Evolutionary conservation across 805 yeast species (phyloP), one percentile per base, ranked within the genome.

Genomic region (Candida sphagnicola): DNA sequence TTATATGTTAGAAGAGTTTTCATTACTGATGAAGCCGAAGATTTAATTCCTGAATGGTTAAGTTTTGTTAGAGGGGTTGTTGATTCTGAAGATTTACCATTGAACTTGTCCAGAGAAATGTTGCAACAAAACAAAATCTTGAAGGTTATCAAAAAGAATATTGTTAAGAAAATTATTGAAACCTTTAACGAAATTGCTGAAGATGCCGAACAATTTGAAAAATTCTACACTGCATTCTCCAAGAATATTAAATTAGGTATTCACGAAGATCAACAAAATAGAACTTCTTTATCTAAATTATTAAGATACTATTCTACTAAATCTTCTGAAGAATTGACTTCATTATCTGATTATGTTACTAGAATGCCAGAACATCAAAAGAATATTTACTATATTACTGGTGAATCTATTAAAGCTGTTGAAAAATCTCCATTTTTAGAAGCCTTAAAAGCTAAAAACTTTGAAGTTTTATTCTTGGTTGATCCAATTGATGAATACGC

Each of bases 401-500:
- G 99, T 84, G 99, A 93, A 78, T 80, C 95, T 46, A 69, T 87
- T 66, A 91, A 93, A 82, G 88, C 96, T 56, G 95, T 93, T 60
- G 97, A 93, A 80, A 88, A 88, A 74, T 91, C 98, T 55, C 99
- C 99, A 72, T 93, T 93, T 86, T 82, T 93, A 71, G 98, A 93
- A 62, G 97, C 95, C 54, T 82, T 91, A 72, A 93, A 90, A 80
- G 95, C 95, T 55, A 95, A 93, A 82, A 85, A 87, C 77, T 93
- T 93, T 58, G 99, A 93, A 78, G 99, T 93, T 48, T 79, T 93
- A 67, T 93, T 83, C 88, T 74, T 93, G 67, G 95, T 84, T 74
- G 99, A 93, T 74, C 99, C 99, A 74, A 93, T 93, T 71, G 99
- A 93, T 65, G 99, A 93, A 78, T 93, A 93, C 68, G 98, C 98